Base-by-base conservation (phyloP, 2,329 filamentous ascomycete species). In the Aquanectria penicillioides region DNA sequence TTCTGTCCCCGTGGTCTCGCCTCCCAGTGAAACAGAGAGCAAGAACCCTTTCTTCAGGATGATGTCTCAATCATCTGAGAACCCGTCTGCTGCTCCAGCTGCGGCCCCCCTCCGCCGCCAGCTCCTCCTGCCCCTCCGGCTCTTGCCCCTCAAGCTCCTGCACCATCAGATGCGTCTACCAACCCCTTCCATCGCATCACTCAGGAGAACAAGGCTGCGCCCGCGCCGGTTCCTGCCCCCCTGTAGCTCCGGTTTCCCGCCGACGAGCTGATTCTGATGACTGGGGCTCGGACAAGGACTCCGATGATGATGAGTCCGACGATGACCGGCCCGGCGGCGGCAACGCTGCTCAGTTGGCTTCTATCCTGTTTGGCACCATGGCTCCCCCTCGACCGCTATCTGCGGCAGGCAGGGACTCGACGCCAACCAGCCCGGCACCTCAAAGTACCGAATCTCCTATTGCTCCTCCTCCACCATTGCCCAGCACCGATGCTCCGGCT, bases 301-400 rank as follows among this genome's bases (percentile, higher is more conserved):
- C 80, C 17, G 80, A 83, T 17, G 81, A 83, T 4, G 88, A 90
- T 13, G 65, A 68, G 8, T 68, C 65, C 22, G 67, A 94, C 54
- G 91, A 94, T 54, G 90, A 93, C 51, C 86, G 89, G 9, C 89
- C 92, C 15, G 91, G 91, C 47, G 92, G 92, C 52, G 89, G 90
- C 58, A 93, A 88, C 67, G 95, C 95, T 44, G 95, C 96, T 60
- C 92, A 97, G 69, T 86, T 99, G 31, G 95, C 95, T 13, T 97
- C 92, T 6, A 95, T 97, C 60, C 84, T 99, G 17, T 99, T 99
- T 74, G 94, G 95, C 58, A 97, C 94, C 48, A 98, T 99, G 94
- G 94, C 87, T 9, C 94, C 95, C 33, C 94, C 95, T 12, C 88
- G 94, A 48, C 94, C 94, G 25, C 78, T 97, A 38, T 96, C 92